Evolutionary conservation across 192 early-diverging fungal species (phyloP).

Genomic region (Umbelopsis sp.): DNA sequence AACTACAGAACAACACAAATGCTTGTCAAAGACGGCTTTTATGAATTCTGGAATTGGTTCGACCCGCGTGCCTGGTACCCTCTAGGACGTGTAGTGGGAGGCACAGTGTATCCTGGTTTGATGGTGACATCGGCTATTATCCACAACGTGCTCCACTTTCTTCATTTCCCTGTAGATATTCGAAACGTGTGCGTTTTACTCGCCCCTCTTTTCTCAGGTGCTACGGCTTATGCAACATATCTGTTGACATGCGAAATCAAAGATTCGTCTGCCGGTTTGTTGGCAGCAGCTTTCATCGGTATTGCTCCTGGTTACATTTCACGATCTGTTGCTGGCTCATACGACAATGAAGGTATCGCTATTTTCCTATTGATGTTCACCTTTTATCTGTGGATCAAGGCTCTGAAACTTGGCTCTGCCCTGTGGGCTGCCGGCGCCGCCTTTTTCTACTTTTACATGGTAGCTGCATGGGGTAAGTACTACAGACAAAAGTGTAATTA

Average conservation of each 20-base stretch:
- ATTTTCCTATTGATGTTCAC: constrained; percentile 98
- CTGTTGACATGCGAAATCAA: constrained; percentile 92
- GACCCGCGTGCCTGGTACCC: constrained; percentile 99
- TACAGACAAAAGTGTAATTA: neutral
- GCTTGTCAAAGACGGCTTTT: constrained; percentile 91
- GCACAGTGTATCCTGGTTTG: constrained; percentile 99
- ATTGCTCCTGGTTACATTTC: constrained; percentile 99
- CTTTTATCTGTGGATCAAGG: constrained; percentile 98
- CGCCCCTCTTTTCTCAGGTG: constrained; percentile 93
- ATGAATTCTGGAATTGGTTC: constrained; percentile 99
- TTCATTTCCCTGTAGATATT: constrained; percentile 97
- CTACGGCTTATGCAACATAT: constrained; percentile 97
- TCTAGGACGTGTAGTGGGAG: constrained; percentile 97
- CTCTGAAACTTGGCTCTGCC: constrained; percentile 92
- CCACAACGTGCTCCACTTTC: constrained; percentile 89
- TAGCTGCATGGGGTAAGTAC: constrained; percentile 90
- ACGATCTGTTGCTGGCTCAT: constrained; percentile 99
- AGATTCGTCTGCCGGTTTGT: constrained; percentile 86
- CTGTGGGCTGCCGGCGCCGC: constrained; percentile 86
- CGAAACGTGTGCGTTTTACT: constrained; percentile 98
- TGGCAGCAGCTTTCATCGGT: constrained; percentile 98
- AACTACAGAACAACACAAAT: constrained; percentile 96
- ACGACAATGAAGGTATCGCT: constrained; percentile 99
- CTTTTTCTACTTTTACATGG: constrained; percentile 99
- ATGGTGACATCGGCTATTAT: constrained; percentile 98